Evolutionary conservation across 2,329 filamentous ascomycete genomes (phyloP), one percentile per base, ranked within the genome.

Genomic region (Colletotrichum agaves): DNA sequence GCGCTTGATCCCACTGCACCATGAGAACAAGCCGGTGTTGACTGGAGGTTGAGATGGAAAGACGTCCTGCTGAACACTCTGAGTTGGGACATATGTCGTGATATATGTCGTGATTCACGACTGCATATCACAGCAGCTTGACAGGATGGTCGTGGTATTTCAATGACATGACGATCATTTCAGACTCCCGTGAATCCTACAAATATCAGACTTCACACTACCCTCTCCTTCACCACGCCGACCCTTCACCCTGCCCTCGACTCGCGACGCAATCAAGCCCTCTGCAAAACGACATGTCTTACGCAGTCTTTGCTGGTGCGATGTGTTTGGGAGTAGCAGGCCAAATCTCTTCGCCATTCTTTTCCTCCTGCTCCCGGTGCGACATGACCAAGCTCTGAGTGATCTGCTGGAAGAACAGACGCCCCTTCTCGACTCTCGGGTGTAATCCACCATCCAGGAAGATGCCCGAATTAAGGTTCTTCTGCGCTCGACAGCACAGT

Each of bases 401-500:
- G 0, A 50, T n/a, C 27, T 50, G 47, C 47, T 50, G 47, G 23
- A 50, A 50, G 27, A 50, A 50, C 47, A 50, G 4, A 3, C 23
- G 47, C 8, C 47, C 23, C 47, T 50, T 50, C 4, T 50, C 47
- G 8, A 50, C 47, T 11, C 47, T 1, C 0, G 47, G 47, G 72
- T 86, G 84, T 64, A 85, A 74, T 71, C 85, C 81, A 55, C 84
- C 84, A 63, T 82, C 84, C 72, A 85, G 72, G 66, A 84, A 86
- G 37, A 85, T 78, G 3, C 83, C 84, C 1, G 79, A 76, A 66
- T 84, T 82, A 64, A 86, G 75, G 73, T 86, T 87, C 68, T 78
- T 76, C 68, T 86, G 84, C 1, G 84, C 81, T 1, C 75, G 77
- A 61, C 83, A 77, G 73, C 84, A 85, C 1, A 86, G 79, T 0